phyloP scores from a whole-genome alignment of 768 basidiomycete genomes.

The Botryobasidium botryosum region DNA sequence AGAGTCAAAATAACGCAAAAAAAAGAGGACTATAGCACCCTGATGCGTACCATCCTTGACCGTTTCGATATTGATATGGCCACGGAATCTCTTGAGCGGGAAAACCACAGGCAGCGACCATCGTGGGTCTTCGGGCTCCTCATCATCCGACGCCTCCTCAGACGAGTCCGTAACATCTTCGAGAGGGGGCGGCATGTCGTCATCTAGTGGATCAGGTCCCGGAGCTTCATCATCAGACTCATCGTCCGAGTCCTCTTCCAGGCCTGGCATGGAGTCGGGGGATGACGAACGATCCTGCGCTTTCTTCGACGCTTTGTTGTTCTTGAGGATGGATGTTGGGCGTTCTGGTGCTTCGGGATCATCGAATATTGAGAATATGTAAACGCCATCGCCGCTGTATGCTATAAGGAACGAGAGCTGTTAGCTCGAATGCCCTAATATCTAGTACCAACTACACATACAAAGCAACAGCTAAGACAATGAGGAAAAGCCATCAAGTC shows the following conservation, averaged over 20 bases:
- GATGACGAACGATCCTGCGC: constrained; percentile 1
- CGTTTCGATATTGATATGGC: constrained; percentile 65
- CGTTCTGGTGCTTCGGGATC: too few relatives aligned
- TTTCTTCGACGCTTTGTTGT: constrained; percentile 9
- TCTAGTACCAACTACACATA: constrained; percentile 21
- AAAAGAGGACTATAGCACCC: too few relatives aligned
- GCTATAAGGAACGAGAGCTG: constrained; percentile 26
- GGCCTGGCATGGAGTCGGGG: too few relatives aligned
- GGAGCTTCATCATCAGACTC: constrained; percentile 7
- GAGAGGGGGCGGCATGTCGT: too few relatives aligned
- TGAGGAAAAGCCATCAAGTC: constrained; percentile 9
- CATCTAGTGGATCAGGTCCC: too few relatives aligned
- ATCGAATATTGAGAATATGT: constrained; percentile 57
- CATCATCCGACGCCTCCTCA: too few relatives aligned
- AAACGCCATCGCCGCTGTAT: constrained; percentile 54
- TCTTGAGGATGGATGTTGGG: too few relatives aligned
- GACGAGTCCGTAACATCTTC: too few relatives aligned
- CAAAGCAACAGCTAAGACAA: constrained; percentile 48
- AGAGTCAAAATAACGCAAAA: neutral
- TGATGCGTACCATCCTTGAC: constrained; percentile 61
- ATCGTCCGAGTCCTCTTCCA: constrained; percentile 10
- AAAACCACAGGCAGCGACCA: constrained; percentile 39
- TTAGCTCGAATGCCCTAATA: neutral
- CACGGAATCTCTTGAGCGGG: constrained; percentile 46
- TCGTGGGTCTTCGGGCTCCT: too few relatives aligned